These are phyloP conservation scores for Malassezia vespertilionis DNA, from an alignment of 1,284 basidiomycete genomes.

Conservation along the genomic window DNA sequence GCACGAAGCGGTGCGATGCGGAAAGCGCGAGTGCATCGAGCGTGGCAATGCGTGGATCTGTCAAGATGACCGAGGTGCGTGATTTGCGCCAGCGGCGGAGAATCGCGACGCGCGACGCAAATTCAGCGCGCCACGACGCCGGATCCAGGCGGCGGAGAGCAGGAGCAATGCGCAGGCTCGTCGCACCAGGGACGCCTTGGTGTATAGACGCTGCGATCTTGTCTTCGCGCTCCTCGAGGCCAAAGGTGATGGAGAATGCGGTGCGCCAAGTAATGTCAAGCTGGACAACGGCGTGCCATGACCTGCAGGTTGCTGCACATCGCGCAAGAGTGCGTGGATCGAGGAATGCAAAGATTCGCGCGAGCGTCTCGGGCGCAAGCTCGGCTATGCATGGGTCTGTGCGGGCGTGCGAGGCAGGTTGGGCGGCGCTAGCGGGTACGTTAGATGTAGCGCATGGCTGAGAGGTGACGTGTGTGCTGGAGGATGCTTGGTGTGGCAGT, in stretches of 20 bases:
- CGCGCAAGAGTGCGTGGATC: slow-evolving; percentile 58
- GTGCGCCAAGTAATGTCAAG: slow-evolving; percentile 71
- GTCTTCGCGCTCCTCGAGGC: slow-evolving; percentile 57
- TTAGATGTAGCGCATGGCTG: too few relatives aligned
- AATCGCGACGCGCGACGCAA: slow-evolving; percentile 27
- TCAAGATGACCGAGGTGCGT: slow-evolving; percentile 54
- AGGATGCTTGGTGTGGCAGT: too few relatives aligned
- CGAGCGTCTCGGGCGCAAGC: slow-evolving; percentile 60
- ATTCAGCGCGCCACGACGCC: slow-evolving; percentile 34
- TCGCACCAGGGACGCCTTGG: slow-evolving; percentile 18
- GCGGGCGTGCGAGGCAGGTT: too few relatives aligned
- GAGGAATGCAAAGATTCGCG: slow-evolving; percentile 66
- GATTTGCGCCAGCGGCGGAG: slow-evolving; percentile 59
- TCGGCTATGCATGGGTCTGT: too few relatives aligned
- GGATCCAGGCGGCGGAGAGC: slow-evolving; percentile 54
- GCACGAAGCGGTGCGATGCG: slow-evolving; percentile 55
- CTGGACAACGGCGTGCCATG: slow-evolving; percentile 58
- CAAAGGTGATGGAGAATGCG: slow-evolving; percentile 64
- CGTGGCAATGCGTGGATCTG: slow-evolving; percentile 31
- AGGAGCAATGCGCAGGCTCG: slow-evolving; percentile 24
- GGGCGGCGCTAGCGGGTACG: too few relatives aligned
- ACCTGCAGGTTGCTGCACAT: slow-evolving; percentile 55
- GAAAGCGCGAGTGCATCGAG: slow-evolving; percentile 47
- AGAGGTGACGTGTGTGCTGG: too few relatives aligned
- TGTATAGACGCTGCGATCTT: slow-evolving; percentile 48